Conservation (phyloP, 2,329 filamentous ascomycete genomes). For the Botryotinia globosa region DNA sequence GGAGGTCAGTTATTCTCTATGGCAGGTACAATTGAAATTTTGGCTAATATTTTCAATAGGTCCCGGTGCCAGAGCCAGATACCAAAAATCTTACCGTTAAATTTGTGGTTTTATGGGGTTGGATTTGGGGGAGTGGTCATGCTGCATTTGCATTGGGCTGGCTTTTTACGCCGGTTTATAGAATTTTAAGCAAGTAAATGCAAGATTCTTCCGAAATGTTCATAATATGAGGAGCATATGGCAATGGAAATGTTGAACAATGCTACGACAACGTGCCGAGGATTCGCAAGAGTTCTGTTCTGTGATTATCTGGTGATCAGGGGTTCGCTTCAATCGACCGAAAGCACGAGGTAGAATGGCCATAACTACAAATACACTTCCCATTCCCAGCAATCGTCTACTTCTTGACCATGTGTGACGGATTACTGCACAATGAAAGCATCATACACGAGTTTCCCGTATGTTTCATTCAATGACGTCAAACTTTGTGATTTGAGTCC, state of each 20-base stretch:
- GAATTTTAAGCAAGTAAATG: constrained; percentile 39
- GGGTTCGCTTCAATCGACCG: constrained; percentile 3
- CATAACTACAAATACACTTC: constrained; percentile 8
- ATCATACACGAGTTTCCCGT: background rate
- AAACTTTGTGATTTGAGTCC: background rate
- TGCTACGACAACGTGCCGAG: constrained; percentile 2
- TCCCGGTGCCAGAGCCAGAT: constrained; percentile 91
- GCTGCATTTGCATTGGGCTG: constrained; percentile 40
- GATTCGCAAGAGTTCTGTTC: constrained; percentile 6
- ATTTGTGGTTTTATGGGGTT: constrained; percentile 31
- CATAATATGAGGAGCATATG: constrained; percentile 25
- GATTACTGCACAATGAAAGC: background rate
- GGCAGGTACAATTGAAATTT: constrained; percentile 1
- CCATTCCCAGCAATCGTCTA: background rate
- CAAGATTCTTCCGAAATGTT: constrained; percentile 36
- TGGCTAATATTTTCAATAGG: constrained; percentile 55
- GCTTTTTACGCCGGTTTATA: constrained; percentile 38
- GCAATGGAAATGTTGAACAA: constrained; percentile 18
- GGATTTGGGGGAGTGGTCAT: constrained; percentile 37
- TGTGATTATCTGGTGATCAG: constrained; percentile 12
- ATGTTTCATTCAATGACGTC: background rate
- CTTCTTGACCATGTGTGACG: background rate
- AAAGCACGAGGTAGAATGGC: constrained; percentile 9
- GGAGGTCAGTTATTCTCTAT: constrained; percentile 42
- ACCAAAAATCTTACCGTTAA: constrained; percentile 99